Evolutionary conservation across 192 early-diverging fungal species (phyloP).

Genomic region (Coemansia sp.): DNA sequence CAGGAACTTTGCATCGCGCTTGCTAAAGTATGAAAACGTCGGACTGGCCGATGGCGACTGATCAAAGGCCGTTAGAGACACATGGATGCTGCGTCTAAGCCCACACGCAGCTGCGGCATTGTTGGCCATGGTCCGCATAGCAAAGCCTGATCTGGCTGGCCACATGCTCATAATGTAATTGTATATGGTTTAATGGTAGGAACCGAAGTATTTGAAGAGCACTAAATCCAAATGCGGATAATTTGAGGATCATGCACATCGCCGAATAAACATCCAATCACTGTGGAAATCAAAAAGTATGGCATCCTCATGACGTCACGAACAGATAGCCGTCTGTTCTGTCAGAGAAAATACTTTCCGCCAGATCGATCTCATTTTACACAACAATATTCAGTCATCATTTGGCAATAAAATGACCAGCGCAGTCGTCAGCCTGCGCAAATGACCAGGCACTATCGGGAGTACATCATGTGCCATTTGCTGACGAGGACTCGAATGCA

Average conservation of each 20-base stretch:
- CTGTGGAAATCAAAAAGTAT: neutral
- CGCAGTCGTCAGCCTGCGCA: neutral
- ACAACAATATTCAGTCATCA: neutral
- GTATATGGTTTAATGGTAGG: neutral
- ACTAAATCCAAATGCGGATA: neutral
- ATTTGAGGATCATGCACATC: neutral
- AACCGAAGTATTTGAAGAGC: neutral
- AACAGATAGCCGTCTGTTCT: neutral
- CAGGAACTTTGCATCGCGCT: conserved; percentile 43
- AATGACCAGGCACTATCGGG: neutral
- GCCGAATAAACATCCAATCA: neutral
- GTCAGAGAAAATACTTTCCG: neutral
- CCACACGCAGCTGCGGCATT: neutral
- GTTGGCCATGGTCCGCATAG: neutral
- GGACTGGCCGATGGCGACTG: neutral
- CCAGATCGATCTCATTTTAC: neutral
- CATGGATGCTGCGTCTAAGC: neutral
- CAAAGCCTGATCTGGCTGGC: neutral
- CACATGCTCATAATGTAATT: neutral
- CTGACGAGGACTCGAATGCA: neutral
- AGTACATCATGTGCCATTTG: conserved; percentile 3
- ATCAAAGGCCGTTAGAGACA: neutral
- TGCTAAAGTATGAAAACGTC: conserved; percentile 21
- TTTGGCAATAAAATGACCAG: too few relatives aligned
- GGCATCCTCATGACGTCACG: neutral